These are phyloP conservation scores for Pseudonitzschia delicatissima DNA, from an alignment of 108 stramenopile species.

Conservation along the genomic window DNA sequence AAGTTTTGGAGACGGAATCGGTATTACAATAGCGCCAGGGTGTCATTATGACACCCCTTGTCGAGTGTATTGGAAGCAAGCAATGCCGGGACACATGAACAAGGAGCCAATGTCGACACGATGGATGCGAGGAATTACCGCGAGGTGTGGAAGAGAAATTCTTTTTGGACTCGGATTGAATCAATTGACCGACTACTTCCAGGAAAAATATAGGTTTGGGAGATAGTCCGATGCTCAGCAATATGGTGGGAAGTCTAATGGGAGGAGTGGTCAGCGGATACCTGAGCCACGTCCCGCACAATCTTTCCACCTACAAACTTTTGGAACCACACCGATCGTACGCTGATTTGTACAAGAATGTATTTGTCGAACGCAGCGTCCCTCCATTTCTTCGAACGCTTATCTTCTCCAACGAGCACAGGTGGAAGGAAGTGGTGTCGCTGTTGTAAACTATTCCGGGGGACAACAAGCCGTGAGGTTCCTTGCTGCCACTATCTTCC, in stretches of 20 bases:
- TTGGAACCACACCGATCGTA: conserved; percentile 47
- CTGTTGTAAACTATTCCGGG: conserved; percentile 22
- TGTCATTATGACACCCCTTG: conserved; percentile 75
- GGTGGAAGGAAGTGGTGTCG: neutral
- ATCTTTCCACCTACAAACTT: conserved; percentile 64
- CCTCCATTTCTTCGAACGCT: conserved; percentile 30
- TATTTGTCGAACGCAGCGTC: conserved; percentile 39
- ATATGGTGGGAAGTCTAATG: conserved; percentile 46
- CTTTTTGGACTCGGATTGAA: conserved; percentile 77
- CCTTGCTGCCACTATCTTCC: conserved; percentile 41
- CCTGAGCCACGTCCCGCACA: conserved; percentile 74
- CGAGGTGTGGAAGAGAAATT: conserved; percentile 66
- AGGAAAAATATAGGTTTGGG: conserved; percentile 46
- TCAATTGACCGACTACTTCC: conserved; percentile 72
- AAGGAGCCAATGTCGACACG: conserved; percentile 50
- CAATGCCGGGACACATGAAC: conserved; percentile 76
- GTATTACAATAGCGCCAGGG: conserved; percentile 59
- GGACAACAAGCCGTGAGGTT: conserved; percentile 16
- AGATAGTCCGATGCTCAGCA: conserved; percentile 38
- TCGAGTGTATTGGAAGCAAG: conserved; percentile 66
- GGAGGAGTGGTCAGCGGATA: conserved; percentile 73
- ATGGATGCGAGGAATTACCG: conserved; percentile 62
- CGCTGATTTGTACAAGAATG: conserved; percentile 32
- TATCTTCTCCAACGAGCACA: conserved; percentile 1
- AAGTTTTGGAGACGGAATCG: conserved; percentile 31